Evolutionary conservation across 1,284 basidiomycete species (phyloP).

Genomic region (Ganoderma meredithae): DNA sequence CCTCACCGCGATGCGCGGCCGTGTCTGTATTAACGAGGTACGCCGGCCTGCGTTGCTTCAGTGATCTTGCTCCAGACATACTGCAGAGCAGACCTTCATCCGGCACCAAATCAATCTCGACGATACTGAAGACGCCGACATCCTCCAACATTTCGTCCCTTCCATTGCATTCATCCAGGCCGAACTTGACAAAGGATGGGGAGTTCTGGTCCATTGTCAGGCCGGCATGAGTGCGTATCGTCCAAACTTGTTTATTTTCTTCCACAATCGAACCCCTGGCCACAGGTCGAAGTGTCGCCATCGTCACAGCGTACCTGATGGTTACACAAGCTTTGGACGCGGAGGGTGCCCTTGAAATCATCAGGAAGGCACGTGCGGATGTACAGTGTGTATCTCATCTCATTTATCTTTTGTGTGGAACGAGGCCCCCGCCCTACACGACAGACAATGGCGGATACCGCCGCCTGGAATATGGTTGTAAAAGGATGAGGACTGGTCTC

Average conservation of each 20-base stretch:
- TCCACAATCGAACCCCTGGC: not conserved
- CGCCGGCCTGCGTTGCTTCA: slow-evolving; percentile 24
- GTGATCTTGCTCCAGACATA: slow-evolving; percentile 21
- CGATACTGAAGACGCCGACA: slow-evolving; percentile 74
- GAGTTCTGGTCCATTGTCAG: slow-evolving; percentile 87
- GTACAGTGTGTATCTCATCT: slow-evolving; percentile 63
- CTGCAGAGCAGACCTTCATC: slow-evolving; percentile 63
- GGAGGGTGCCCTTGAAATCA: slow-evolving; percentile 71
- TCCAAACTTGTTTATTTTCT: not conserved
- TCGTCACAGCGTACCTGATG: slow-evolving; percentile 89
- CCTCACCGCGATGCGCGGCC: slow-evolving; percentile 75
- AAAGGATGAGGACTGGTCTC: no score
- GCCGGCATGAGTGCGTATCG: slow-evolving; percentile 80
- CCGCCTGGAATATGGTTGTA: no score
- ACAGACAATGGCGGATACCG: no score
- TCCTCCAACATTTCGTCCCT: slow-evolving; percentile 78
- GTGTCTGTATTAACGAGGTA: slow-evolving; percentile 70
- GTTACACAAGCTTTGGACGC: slow-evolving; percentile 69
- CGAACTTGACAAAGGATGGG: slow-evolving; percentile 75
- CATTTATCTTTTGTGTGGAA: not conserved
- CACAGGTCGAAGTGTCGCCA: slow-evolving; percentile 80
- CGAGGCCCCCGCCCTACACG: not conserved
- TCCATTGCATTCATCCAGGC: slow-evolving; percentile 83
- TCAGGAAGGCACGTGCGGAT: slow-evolving; percentile 68
- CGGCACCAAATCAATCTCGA: slow-evolving; percentile 77